phyloP scores from a whole-genome alignment of 2,329 filamentous ascomycete genomes.

The Scedosporium minutisporum region DNA sequence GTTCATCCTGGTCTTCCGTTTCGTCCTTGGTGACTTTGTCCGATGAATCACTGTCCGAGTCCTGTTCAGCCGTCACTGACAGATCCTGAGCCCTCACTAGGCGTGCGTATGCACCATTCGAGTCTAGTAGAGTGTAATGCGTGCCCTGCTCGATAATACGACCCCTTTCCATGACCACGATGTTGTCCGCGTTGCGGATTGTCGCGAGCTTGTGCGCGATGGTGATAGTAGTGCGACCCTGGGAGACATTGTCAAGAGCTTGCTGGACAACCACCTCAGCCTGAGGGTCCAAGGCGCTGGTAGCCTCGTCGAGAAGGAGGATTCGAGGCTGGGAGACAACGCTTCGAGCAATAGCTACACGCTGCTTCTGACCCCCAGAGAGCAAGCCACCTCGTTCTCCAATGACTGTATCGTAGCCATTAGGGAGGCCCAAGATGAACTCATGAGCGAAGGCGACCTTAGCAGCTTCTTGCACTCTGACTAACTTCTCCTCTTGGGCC shows the following conservation, averaged over 20 bases:
- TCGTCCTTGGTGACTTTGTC: conserved; percentile 5
- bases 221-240: conserved; percentile 55
- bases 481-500: conserved; percentile 31
- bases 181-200: too few species aligned
- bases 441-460: conserved; percentile 41
- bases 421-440: conserved; percentile 38
- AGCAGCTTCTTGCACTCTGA: conserved; percentile 36
- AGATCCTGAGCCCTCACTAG: conserved; percentile 37
- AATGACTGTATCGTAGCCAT: conserved; percentile 51
- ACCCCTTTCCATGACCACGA: conserved; percentile 55
- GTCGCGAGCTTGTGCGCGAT: conserved; percentile 54
- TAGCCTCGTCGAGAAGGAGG: conserved; percentile 60
- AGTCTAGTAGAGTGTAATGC: conserved; percentile 45
- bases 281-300: conserved; percentile 42
- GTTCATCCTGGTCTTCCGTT: conserved; percentile 11
- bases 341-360: conserved; percentile 56
- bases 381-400: conserved; percentile 56
- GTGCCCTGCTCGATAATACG: conserved; percentile 50
- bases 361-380: conserved; percentile 58
- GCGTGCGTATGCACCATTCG: conserved; percentile 36
- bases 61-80: conserved; percentile 8
- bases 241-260: conserved; percentile 42
- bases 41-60: neutral
- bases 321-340: conserved; percentile 55
- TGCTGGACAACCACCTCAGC: conserved; percentile 43